A percentile compares a stretch with the other conserved stretches of the same genome.
These are phyloP conservation scores for Rubia tinctorum DNA, from an alignment of 305 asterid species.

Conservation along the genomic window DNA sequence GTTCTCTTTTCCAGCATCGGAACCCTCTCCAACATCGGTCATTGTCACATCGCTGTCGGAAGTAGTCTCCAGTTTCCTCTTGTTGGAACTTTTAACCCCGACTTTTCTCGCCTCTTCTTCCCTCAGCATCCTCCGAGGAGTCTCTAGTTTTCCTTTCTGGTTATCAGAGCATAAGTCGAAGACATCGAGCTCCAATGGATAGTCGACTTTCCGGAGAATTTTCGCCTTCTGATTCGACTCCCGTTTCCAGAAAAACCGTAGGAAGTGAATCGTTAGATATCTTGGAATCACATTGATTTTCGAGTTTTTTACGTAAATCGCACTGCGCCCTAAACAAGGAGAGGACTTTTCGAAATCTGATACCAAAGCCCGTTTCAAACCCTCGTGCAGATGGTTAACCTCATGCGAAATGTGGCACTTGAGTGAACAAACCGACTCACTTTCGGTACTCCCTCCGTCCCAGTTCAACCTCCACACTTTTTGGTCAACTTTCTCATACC, in stretches of 20 bases:
- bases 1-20: conserved; percentile 50
- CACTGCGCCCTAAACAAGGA: conserved; percentile 94
- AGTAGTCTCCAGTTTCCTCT: conserved; percentile 18
- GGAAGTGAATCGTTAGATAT: conserved; percentile 90
- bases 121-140: conserved; percentile 84
- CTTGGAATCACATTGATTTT: conserved; percentile 49
- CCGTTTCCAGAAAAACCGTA: conserved; percentile 98
- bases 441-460: conserved; percentile 91
- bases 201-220: conserved; percentile 97
- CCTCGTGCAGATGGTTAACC: conserved; percentile 99
- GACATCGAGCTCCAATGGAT: conserved; percentile 89
- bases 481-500: too few species aligned
- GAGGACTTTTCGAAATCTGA: conserved; percentile 96
- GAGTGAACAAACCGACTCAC: conserved; percentile 83
- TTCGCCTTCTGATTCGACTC: conserved; percentile 99
- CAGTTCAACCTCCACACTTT: too few species aligned
- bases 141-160: conserved; percentile 72
- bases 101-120: conserved; percentile 91
- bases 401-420: conserved; percentile 99
- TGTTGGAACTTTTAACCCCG: conserved; percentile 67
- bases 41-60: conserved; percentile 57
- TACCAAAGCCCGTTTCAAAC: conserved; percentile 76
- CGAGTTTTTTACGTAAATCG: conserved; percentile 80
- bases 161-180: conserved; percentile 91
- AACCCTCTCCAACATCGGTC: conserved; percentile 75